Evolutionary conservation across 192 early-diverging fungal genomes (phyloP), one percentile per base, ranked within the genome.

Genomic region (Coemansia sp.): DNA sequence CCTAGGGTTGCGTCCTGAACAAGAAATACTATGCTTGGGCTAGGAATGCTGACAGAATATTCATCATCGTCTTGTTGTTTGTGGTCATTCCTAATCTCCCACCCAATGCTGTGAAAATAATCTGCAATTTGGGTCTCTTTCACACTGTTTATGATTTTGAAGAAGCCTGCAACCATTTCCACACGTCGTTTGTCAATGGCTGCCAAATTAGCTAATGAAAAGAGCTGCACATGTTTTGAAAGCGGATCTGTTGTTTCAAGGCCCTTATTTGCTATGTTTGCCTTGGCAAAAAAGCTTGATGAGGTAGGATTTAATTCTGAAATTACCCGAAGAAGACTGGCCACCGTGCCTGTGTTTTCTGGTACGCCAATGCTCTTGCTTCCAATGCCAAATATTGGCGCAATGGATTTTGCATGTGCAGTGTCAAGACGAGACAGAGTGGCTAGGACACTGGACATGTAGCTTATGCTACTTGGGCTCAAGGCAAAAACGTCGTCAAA

Each of bases 401-500:
- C 69, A 62, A 81, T 62, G 12, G 47, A 43, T 8, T 60, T 47
- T 9, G 59, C 26, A 58, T 44, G 21, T 3, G 47, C 38, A 2
- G 56, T 43, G n/a, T 64, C 43, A 19, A 66, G 21, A 9, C 12
- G 59, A 2, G 78, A 72, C 9, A 75, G 53, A 1, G 40, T 61
- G 1, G 61, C 48, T 0, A 81, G 63, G 12, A 75, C 32, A n/a
- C 58, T 68, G 37, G 79, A 63, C 13, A 81, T 61, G 43, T 76
- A 81, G 16, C 54, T 65, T 56, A 72, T 68, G 37, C 68, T 61
- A 32, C 48, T 56, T 32, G 67, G 54, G 6, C 56, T 47, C 19
- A 81, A 44, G 5, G 67, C 37, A 65, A 81, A 81, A 7, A 81
- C 41, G 21, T 70, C 59, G 18, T 56, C 58, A 57, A 81, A 81